Base-by-base conservation (phyloP, 2,329 filamentous ascomycete genomes). In the Lasiodiplodia gonubiensis region DNA sequence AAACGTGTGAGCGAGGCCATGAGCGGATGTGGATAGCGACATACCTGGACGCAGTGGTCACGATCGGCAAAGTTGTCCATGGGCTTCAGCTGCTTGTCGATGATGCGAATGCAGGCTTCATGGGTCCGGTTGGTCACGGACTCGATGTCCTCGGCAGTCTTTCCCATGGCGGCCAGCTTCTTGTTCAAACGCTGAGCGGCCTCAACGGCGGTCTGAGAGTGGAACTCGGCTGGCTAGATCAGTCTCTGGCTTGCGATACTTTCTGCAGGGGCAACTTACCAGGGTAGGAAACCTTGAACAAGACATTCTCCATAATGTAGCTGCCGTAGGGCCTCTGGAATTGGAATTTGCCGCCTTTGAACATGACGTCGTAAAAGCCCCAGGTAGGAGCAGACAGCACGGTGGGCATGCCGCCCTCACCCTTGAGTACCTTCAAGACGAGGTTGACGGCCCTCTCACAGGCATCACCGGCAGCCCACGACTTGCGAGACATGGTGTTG, bases 51-150 rank as follows among this genome's bases (percentile, higher is more conserved):
- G 84, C 95, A 99, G 88, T 99, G 95, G 83, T 99, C 95, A 77
- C 95, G 93, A 84, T 99, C 95, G 77, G 95, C 95, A 78, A 98
- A 99, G 89, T 99, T 99, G 86, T 97, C 94, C 92, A 99, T 97
- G 74, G 94, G 90, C 88, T 97, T 98, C 88, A 97, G 96, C 84
- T 99, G 95, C 88, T 99, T 99, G 88, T 99, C 95, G 76, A 99
- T 99, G 83, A 99, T 99, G 76, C 95, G 93, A 78, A 99, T 89
- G 85, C 95, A 98, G 68, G 95, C 95, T 83, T 99, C 95, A 84
- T 99, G 95, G 10, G 95, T 99, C 75, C 95, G 91, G 88, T 94
- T 97, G 74, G 91, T 93, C 76, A 99, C 88, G 70, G 87, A 87
- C 85, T 97, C 94, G 85, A 99, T 80, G 80, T 99, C 94, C 73